These are phyloP conservation scores for Tieghemiomyces parasiticus DNA, from an alignment of 192 early-diverging fungal species.

Conservation along the genomic window DNA sequence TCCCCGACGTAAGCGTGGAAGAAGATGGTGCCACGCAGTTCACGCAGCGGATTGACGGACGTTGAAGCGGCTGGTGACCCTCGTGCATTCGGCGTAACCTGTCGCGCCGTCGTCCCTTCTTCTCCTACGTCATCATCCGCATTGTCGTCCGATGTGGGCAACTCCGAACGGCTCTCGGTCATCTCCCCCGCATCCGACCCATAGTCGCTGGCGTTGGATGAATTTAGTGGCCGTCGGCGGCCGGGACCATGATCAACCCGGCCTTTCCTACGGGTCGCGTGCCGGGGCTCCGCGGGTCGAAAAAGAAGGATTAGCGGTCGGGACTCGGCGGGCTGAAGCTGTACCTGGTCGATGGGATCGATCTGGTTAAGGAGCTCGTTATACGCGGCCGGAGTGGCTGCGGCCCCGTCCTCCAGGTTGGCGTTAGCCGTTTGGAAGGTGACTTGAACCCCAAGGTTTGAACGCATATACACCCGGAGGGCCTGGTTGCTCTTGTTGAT, in stretches of 20 bases:
- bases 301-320: conserved; percentile 68
- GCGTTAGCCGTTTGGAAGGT: conserved; percentile 79
- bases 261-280: not conserved
- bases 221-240: conserved; percentile 2
- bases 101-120: conserved; percentile 9
- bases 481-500: conserved; percentile 41
- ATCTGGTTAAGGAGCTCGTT: conserved; percentile 93
- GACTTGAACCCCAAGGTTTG: conserved; percentile 62
- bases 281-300: conserved; percentile 30
- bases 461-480: conserved; percentile 58
- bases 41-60: not conserved
- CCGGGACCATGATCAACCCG: not conserved
- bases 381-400: conserved; percentile 36
- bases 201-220: conserved; percentile 10
- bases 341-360: conserved; percentile 56
- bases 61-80: no score
- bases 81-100: conserved; percentile 12
- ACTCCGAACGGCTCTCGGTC: not conserved
- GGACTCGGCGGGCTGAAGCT: conserved; percentile 46
- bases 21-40: conserved; percentile 4
- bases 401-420: conserved; percentile 38
- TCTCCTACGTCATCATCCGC: conserved; percentile 18
- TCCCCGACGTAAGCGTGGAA: conserved; percentile 10
- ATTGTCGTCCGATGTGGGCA: conserved; percentile 10
- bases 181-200: conserved; percentile 7